Base-by-base conservation (phyloP, 2,329 filamentous ascomycete genomes). In the Aspergillus oerlinghausenensis region DNA sequence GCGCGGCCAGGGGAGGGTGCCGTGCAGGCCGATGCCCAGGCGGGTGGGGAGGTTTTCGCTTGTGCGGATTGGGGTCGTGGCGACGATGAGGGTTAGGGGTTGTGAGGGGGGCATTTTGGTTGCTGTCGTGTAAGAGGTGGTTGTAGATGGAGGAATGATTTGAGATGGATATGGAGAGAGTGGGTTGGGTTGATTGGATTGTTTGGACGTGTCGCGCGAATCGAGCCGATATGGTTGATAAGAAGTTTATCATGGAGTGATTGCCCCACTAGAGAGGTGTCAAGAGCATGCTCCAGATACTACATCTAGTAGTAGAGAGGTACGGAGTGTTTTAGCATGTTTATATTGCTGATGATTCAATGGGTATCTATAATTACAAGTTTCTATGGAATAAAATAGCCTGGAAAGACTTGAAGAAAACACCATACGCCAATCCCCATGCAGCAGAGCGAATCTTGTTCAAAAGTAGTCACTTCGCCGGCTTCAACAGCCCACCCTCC, bases 81-180 rank as follows among this genome's bases (percentile, higher is more conserved):
- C 93, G 66, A 97, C 91, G 73, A 97, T 88, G 66, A 97, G 84
- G n/a, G 91, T 97, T 54, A 97, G 79, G 63, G 90, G 87, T 52
- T 55, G 63, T 56, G 55, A 48, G 10, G 65, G 62, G 50, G 55
- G 64, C 66, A 68, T 69, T 59, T 62, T 66, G 56, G 32, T 42
- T 54, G 47, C 43, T 40, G 28, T 47, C 35, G 21, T 43, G 40
- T 55, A 50, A 2, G 8, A 49, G 43, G 28, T 51, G 49, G 40
- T 43, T 4, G 28, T 29, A 11, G 28, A 29, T 11, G 10, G 28
- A 4, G 3, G 10, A 29, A 10, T 11, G 10, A 11, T 11, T 29
- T 10, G 10, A 29, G 28, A 11, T 1, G 28, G 9, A 23, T 1
- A 23, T 23, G 23, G 1, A 4, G 28, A 29, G 3, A 29, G 28